Evolutionary conservation across 192 early-diverging fungal genomes (phyloP).

Genomic region (Spizellomyces punctatus): DNA sequence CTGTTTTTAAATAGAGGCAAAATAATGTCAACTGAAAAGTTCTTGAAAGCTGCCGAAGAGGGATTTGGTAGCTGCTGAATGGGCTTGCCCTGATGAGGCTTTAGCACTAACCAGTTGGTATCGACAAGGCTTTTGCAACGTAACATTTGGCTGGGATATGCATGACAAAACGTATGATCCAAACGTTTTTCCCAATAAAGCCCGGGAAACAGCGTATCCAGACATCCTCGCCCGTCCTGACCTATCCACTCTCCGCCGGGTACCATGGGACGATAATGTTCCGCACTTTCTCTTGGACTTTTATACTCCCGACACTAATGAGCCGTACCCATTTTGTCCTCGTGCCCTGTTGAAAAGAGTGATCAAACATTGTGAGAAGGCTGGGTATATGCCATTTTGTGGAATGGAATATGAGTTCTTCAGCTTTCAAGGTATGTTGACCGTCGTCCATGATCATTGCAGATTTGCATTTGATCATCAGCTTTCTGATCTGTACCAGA

Average conservation of each 20-base stretch:
- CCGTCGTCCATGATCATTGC: not conserved
- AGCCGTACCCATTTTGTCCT: constrained; percentile 67
- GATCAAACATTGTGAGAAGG: constrained; percentile 42
- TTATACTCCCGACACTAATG: constrained; percentile 54
- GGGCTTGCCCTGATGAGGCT: constrained; percentile 9
- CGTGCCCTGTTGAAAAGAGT: constrained; percentile 57
- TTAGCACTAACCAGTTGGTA: not conserved
- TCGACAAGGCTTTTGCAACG: constrained; percentile 69
- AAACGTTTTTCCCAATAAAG: constrained; percentile 33
- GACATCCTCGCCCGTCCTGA: constrained; percentile 74
- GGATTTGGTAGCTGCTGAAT: constrained; percentile 64
- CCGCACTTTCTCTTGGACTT: constrained; percentile 76
- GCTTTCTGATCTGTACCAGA: constrained; percentile 43
- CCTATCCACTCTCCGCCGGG: constrained; percentile 60
- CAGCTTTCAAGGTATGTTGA: constrained; percentile 70
- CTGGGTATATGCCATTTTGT: constrained; percentile 43
- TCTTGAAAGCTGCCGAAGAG: constrained; percentile 58
- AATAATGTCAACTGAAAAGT: constrained; percentile 67
- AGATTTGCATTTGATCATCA: too few relatives aligned
- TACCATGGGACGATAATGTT: constrained; percentile 75
- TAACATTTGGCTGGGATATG: constrained; percentile 82
- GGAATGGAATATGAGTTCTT: constrained; percentile 78
- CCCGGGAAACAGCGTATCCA: constrained; percentile 39
- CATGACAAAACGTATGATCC: constrained; percentile 68
- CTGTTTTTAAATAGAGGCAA: constrained; percentile 54